Conservation (phyloP, 2,329 filamentous ascomycete species). For the Aspergillaceae sp. region DNA sequence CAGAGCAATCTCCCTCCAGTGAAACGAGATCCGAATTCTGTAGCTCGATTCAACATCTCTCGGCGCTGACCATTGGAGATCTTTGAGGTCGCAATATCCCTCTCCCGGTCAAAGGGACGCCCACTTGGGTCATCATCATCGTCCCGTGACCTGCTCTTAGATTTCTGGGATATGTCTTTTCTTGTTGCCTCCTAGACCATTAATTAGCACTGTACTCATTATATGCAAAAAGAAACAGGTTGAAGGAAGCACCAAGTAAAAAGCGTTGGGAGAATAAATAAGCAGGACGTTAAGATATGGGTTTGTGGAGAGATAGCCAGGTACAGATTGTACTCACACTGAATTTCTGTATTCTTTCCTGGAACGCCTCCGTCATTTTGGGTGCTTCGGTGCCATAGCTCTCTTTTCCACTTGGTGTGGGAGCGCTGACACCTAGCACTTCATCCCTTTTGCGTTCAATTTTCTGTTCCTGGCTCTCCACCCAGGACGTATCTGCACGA, state of each 20-base stretch:
- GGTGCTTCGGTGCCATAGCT: background rate
- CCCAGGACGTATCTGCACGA: constrained; percentile 60
- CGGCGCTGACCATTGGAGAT: constrained; percentile 65
- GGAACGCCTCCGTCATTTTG: constrained; percentile 36
- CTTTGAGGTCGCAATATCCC: constrained; percentile 75
- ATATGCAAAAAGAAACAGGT: too few relatives aligned
- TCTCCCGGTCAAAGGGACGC: constrained; percentile 80
- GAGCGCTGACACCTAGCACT: constrained; percentile 60
- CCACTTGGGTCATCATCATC: constrained; percentile 76
- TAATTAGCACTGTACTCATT: background rate
- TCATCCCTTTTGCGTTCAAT: constrained; percentile 70
- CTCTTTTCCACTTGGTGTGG: constrained; percentile 6
- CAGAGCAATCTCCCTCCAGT: constrained; percentile 57
- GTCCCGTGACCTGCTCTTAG: background rate
- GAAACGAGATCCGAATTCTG: constrained; percentile 75
- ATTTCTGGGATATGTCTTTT: constrained; percentile 1
- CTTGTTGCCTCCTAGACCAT: constrained; percentile 2
- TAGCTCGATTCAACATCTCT: constrained; percentile 69
- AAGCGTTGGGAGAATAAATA: too few relatives aligned
- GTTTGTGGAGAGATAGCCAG: background rate
- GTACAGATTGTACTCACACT: constrained; percentile 38
- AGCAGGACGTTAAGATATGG: too few relatives aligned
- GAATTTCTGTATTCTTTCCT: constrained; percentile 47
- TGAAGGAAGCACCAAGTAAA: too few relatives aligned
- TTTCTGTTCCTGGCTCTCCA: constrained; percentile 84